Conservation (phyloP, 129 eudicot species). For the Tagetes erecta region DNA sequence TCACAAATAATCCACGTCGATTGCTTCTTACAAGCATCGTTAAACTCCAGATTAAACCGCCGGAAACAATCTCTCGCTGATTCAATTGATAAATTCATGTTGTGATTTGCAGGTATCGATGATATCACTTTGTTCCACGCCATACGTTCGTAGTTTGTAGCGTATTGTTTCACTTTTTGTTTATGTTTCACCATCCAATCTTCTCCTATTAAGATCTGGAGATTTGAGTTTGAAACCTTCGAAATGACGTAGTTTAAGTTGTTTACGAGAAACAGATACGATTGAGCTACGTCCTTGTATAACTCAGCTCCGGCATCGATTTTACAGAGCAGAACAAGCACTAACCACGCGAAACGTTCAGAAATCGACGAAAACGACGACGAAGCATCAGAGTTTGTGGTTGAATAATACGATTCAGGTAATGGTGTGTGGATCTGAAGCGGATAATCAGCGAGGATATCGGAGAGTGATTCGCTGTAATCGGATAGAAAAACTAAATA, state of each 20-base stretch:
- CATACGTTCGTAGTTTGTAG: constrained; percentile 68
- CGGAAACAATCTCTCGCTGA: constrained; percentile 43
- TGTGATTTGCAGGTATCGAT: constrained; percentile 59
- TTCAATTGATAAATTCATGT: constrained; percentile 39
- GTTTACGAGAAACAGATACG: constrained; percentile 77
- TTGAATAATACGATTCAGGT: constrained; percentile 66
- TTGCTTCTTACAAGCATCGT: constrained; percentile 56
- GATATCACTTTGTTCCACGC: constrained; percentile 68
- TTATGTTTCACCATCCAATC: constrained; percentile 67
- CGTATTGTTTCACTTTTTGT: constrained; percentile 52
- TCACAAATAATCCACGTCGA: constrained; percentile 69
- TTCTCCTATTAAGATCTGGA: constrained; percentile 56
- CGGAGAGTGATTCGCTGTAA: constrained; percentile 52
- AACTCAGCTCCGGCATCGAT: constrained; percentile 68
- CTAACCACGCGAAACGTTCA: constrained; percentile 64
- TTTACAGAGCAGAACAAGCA: constrained; percentile 75
- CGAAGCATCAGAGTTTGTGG: constrained; percentile 29
- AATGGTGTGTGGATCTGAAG: constrained; percentile 43
- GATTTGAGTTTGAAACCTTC: constrained; percentile 52
- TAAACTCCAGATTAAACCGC: constrained; percentile 55
- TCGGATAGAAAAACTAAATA: constrained; percentile 63
- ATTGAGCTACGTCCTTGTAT: constrained; percentile 68
- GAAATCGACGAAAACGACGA: constrained; percentile 46
- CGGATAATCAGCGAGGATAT: constrained; percentile 65
- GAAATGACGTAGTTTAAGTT: constrained; percentile 84